These are phyloP conservation scores for Pseudoscleropodium purum DNA, from an alignment of 225 moss, liverwort and hornwort genomes.

Conservation along the genomic window DNA sequence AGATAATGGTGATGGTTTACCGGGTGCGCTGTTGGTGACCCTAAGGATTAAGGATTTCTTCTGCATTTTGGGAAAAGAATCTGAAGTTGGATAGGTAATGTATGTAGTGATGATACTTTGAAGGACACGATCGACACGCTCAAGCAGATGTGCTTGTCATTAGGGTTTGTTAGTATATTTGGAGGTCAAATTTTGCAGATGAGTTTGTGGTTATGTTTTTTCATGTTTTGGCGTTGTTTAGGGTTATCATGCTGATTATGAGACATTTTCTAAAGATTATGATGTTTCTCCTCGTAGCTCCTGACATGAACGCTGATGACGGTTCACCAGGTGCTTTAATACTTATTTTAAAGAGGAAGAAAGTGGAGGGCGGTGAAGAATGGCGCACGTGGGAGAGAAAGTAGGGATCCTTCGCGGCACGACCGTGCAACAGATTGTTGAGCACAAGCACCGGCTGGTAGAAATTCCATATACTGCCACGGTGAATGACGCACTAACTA, in stretches of 20 bases:
- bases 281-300: neutral
- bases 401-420: conserved; percentile 30
- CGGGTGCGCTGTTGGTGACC: neutral
- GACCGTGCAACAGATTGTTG: conserved; percentile 55
- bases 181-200: neutral
- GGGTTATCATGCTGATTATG: neutral
- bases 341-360: neutral
- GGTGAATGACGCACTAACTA: conserved; percentile 68
- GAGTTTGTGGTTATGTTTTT: neutral
- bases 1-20: neutral
- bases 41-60: neutral
- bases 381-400: conserved; percentile 20
- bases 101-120: neutral
- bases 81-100: neutral
- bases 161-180: neutral
- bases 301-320: neutral
- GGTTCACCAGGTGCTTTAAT: neutral
- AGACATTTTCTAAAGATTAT: neutral
- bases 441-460: conserved; percentile 53
- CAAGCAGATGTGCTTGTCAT: neutral
- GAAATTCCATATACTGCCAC: conserved; percentile 89
- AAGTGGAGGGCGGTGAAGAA: conserved; percentile 13
- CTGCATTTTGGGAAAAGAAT: neutral
- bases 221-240: neutral
- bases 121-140: neutral